Conservation (phyloP, 495 filamentous ascomycete genomes). For the Penicillium arizonense region DNA sequence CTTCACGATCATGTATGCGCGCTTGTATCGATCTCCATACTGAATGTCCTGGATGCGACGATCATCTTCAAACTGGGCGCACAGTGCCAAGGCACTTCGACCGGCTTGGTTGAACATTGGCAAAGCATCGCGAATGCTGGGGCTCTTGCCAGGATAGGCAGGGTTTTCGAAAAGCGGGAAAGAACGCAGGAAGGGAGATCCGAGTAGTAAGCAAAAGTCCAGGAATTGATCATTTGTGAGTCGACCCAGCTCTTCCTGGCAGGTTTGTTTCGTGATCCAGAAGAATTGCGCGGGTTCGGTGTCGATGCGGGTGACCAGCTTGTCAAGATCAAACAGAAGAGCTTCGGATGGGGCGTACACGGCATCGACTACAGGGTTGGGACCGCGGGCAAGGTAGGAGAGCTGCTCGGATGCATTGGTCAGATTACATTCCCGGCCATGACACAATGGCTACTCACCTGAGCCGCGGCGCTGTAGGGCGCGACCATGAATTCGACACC, state of each 20-base stretch:
- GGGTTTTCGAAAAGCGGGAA: constrained; percentile 73
- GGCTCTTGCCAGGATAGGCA: constrained; percentile 37
- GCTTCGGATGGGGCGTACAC: constrained; percentile 85
- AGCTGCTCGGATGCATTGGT: constrained; percentile 52
- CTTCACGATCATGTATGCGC: constrained; percentile 77
- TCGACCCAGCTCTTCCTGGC: constrained; percentile 67
- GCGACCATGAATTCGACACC: constrained; percentile 79
- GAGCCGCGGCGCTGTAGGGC: constrained; percentile 85
- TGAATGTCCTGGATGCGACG: constrained; percentile 63
- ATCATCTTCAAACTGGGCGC: constrained; percentile 69
- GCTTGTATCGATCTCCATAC: constrained; percentile 82
- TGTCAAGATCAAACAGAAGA: constrained; percentile 82
- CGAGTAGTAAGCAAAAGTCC: constrained; percentile 80
- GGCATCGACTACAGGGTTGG: constrained; percentile 67
- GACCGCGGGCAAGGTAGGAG: constrained; percentile 71
- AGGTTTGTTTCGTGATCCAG: constrained; percentile 68
- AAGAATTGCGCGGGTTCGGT: constrained; percentile 62
- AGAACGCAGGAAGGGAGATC: constrained; percentile 71
- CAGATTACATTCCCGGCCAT: constrained; percentile 1
- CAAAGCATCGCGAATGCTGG: constrained; percentile 64
- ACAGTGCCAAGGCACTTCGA: constrained; percentile 59
- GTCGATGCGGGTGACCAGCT: constrained; percentile 77
- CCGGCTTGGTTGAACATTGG: constrained; percentile 68
- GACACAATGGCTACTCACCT: constrained; percentile 53
- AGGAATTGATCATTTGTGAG: constrained; percentile 72